phyloP scores from a whole-genome alignment of 768 basidiomycete genomes.

The Holtermannia corniformis region DNA sequence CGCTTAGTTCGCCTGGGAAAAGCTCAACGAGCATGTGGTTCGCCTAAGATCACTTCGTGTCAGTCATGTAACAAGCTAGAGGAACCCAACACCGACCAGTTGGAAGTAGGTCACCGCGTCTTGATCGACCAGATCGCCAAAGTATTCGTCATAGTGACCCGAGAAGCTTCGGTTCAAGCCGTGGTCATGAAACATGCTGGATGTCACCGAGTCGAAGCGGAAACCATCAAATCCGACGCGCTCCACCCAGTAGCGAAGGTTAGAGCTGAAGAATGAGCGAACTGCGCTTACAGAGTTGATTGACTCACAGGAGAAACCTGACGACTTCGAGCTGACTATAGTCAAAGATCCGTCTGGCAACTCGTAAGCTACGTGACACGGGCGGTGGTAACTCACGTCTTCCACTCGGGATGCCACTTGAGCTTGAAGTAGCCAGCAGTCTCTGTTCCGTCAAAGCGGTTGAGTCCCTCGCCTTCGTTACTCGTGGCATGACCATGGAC shows the following conservation, averaged over 20 bases:
- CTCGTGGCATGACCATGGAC: neutral
- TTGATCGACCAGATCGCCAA: neutral
- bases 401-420: conserved; percentile 1
- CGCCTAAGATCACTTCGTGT: neutral
- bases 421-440: neutral
- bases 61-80: no score
- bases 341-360: neutral
- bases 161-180: neutral
- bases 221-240: conserved; percentile 1
- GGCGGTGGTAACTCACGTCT: neutral
- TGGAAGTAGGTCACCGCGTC: conserved; percentile 1
- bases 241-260: conserved; percentile 1
- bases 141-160: conserved; percentile 1
- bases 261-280: neutral
- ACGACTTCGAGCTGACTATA: neutral
- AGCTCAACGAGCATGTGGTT: neutral
- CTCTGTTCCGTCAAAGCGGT: neutral
- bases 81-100: neutral
- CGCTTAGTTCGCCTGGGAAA: neutral
- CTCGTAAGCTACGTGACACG: neutral
- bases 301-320: neutral
- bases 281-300: neutral
- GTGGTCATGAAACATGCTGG: neutral
- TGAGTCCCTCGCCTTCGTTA: conserved; percentile 2
- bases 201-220: conserved; percentile 1